Evolutionary conservation across 1,284 basidiomycete species (phyloP), one percentile per base, ranked within the genome.

Genomic region (Rhizoctonia solani): DNA sequence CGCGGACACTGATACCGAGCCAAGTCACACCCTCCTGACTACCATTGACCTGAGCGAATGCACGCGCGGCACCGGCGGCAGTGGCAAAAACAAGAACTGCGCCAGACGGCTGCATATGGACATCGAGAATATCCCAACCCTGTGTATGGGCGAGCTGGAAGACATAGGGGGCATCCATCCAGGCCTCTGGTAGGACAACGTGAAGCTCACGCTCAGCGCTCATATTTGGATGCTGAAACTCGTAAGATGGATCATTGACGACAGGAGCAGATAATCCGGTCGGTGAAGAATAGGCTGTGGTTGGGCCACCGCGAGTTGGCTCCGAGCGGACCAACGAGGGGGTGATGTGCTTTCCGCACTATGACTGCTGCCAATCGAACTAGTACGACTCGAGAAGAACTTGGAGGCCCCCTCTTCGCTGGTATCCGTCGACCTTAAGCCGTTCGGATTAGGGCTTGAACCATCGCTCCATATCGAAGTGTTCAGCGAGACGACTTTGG

Each of bases 141-240:
- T 44, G 71, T 47, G 69, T 52, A 25, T 41, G 58, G 47, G 58
- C 58, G 32, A 92, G 89, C 75, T 90, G 88, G 76, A 88, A 88
- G 50, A 85, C 89, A 79, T 93, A 93, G 75, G 90, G 88, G 82
- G 92, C 90, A 79, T 93, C 91, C 91, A 93, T 93, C 92, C 91
- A 93, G 73, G 88, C 86, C 77, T 93, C 92, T 67, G 93, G 83
- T 74, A 90, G 87, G 72, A 86, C 85, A 87, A 91, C 90, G 82
- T 86, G 89, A 69, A 93, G 85, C 23, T 63, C 58, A 16, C 58
- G 58, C 34, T 63, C 58, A 19, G 46, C 46, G 47, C 21, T 13
- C 21, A 41, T 19, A 88, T 87, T 39, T 16, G 37, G 16, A 39
- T 16, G 37, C 37, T 8, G 8, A 56, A 14, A 56, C 32, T 56